Conservation (phyloP, 1,284 basidiomycete species). For the Macrocystidia cucumis region DNA sequence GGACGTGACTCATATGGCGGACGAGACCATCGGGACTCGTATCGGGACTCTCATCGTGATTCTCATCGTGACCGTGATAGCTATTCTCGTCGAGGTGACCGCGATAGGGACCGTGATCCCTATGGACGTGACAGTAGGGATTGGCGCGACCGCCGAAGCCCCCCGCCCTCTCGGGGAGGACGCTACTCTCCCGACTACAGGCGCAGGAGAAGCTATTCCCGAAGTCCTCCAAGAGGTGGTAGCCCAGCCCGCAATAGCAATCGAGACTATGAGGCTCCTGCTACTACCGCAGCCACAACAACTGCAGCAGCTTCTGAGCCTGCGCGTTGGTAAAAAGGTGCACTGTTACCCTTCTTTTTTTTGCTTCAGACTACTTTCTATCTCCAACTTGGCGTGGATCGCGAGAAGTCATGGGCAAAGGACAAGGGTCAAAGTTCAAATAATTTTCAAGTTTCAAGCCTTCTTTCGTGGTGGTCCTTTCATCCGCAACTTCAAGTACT, state of each 20-base stretch:
- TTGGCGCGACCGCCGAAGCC: constrained; percentile 59
- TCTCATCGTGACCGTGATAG: constrained; percentile 30
- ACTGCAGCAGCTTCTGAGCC: constrained; percentile 24
- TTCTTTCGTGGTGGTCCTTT: constrained; percentile 16
- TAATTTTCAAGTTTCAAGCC: constrained; percentile 16
- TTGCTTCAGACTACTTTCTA: too few species aligned
- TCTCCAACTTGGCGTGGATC: constrained; percentile 10
- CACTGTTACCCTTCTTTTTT: too few species aligned
- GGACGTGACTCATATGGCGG: constrained; percentile 48
- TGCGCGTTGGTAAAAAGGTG: constrained; percentile 41
- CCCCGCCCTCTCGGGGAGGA: constrained; percentile 47
- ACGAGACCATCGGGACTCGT: constrained; percentile 39
- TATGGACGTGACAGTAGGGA: constrained; percentile 49
- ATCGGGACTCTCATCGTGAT: constrained; percentile 40
- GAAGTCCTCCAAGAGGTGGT: constrained; percentile 69
- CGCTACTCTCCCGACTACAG: constrained; percentile 71
- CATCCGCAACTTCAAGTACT: constrained; percentile 19
- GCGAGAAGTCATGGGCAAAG: constrained; percentile 15
- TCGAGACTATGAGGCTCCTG: constrained; percentile 40
- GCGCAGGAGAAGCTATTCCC: constrained; percentile 67
- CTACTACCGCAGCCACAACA: constrained; percentile 17
- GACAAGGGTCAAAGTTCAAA: constrained; percentile 20
- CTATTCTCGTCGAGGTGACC: constrained; percentile 21
- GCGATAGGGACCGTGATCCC: constrained; percentile 47
- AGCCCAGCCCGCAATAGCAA: constrained; percentile 45